A percentile compares a stretch with the other conserved stretches of the same genome.
Conservation (phyloP, 2,329 filamentous ascomycete species). For the Sporothrix mexicana region DNA sequence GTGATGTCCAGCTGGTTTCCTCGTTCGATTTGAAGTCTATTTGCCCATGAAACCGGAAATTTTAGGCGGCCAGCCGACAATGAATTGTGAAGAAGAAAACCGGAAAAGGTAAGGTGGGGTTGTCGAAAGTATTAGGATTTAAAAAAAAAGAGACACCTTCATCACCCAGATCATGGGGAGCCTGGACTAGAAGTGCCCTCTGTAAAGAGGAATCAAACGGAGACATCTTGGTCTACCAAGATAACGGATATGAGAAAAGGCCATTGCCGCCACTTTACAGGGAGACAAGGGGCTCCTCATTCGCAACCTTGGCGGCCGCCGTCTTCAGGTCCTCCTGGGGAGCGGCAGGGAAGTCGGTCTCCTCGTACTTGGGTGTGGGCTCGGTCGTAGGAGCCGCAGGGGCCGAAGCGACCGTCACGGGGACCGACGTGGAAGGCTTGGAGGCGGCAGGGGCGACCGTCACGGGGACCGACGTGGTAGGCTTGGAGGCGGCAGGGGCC, state of each 20-base stretch:
- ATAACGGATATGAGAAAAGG: neutral
- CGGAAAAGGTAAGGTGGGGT: neutral
- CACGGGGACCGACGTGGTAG: conserved; percentile 3
- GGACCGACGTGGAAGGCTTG: neutral
- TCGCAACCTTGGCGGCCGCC: conserved; percentile 36
- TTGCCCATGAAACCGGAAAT: conserved; percentile 33
- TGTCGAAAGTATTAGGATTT: conserved; percentile 3
- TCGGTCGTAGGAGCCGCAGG: conserved; percentile 33
- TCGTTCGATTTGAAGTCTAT: conserved; percentile 33
- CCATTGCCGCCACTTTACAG: conserved; percentile 30
- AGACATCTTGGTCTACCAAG: neutral
- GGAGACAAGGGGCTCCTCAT: conserved; percentile 40
- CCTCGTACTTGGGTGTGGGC: conserved; percentile 45
- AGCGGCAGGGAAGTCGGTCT: conserved; percentile 57
- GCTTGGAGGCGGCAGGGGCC: conserved; percentile 39
- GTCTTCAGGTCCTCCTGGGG: conserved; percentile 55
- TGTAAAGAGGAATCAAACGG: neutral
- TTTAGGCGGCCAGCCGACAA: conserved; percentile 36
- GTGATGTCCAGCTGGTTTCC: conserved; percentile 30
- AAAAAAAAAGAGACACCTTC: neutral
- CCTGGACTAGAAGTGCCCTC: no score
- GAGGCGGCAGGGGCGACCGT: conserved; percentile 36
- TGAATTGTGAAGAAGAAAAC: conserved; percentile 10
- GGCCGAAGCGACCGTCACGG: conserved; percentile 17
- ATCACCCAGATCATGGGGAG: neutral